Evolutionary conservation across 768 basidiomycete species (phyloP).

Genomic region (Tricholoma bakamatsutake): DNA sequence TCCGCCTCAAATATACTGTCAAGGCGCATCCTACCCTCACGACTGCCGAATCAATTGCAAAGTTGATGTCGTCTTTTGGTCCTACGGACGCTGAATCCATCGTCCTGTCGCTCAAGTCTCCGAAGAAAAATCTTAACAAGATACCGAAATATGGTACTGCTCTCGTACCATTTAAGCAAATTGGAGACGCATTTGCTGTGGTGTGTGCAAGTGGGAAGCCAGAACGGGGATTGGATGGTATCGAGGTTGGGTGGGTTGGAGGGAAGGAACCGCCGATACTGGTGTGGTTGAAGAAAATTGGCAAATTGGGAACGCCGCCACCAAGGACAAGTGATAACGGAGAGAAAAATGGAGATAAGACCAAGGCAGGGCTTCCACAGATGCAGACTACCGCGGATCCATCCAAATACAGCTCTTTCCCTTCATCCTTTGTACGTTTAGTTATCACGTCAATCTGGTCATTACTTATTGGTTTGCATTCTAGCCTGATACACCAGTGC

Average conservation of each 20-base stretch:
- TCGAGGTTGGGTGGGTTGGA: conserved; percentile 71
- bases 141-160: conserved; percentile 66
- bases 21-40: conserved; percentile 54
- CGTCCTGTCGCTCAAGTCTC: conserved; percentile 60
- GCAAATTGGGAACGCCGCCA: conserved; percentile 43
- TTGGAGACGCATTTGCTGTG: conserved; percentile 71
- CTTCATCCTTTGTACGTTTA: conserved; percentile 45
- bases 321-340: neutral
- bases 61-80: conserved; percentile 57
- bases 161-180: conserved; percentile 69
- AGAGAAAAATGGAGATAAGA: neutral
- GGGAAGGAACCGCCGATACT: conserved; percentile 71
- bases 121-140: conserved; percentile 49
- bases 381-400: conserved; percentile 22
- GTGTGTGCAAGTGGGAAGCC: conserved; percentile 54
- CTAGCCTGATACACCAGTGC: conserved; percentile 25
- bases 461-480: conserved; percentile 8
- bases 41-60: conserved; percentile 39
- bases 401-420: conserved; percentile 57
- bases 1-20: conserved; percentile 64
- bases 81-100: conserved; percentile 56
- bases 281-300: conserved; percentile 67
- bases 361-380: conserved; percentile 21
- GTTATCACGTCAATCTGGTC: neutral
- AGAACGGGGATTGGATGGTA: conserved; percentile 47